A percentile compares a stretch with the other conserved stretches of the same genome.
Evolutionary conservation across 148 eudicot species (phyloP).

Genomic region (Tetragonia tetragonoides): DNA sequence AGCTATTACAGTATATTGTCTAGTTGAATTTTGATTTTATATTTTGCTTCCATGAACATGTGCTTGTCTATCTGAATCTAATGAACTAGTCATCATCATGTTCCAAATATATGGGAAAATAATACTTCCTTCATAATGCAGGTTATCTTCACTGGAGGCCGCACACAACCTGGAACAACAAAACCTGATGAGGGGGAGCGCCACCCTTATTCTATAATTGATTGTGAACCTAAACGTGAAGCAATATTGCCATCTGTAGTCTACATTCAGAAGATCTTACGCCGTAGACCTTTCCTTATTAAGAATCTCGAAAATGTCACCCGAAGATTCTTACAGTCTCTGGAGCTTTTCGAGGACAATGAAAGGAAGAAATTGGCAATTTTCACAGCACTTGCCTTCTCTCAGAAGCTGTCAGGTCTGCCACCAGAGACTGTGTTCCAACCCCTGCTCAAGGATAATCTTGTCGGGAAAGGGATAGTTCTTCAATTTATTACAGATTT

Average conservation of each 20-base stretch:
- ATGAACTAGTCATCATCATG: neutral
- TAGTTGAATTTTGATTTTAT: neutral
- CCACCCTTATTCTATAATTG: conserved; percentile 85
- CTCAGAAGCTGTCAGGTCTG: conserved; percentile 95
- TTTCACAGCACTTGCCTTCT: conserved; percentile 96
- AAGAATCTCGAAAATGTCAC: conserved; percentile 98
- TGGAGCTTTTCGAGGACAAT: conserved; percentile 94
- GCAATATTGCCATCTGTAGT: conserved; percentile 85
- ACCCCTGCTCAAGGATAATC: conserved; percentile 95
- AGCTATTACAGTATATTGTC: neutral
- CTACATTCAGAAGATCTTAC: conserved; percentile 84
- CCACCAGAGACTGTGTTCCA: conserved; percentile 98
- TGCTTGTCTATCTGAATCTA: neutral
- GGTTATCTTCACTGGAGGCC: conserved; percentile 93
- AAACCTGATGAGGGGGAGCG: conserved; percentile 98
- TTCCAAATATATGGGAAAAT: neutral
- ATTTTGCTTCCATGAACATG: neutral
- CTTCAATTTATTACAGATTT: conserved; percentile 89
- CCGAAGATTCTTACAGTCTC: conserved; percentile 86
- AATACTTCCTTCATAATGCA: conserved; percentile 22
- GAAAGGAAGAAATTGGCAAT: conserved; percentile 93
- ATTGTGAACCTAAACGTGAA: conserved; percentile 85
- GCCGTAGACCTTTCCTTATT: conserved; percentile 88
- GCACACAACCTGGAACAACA: conserved; percentile 96
- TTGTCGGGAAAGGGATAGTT: conserved; percentile 92